Evolutionary conservation across 108 stramenopile genomes (phyloP), one percentile per base, ranked within the genome.

Genomic region (Mediolabrus comicus): DNA sequence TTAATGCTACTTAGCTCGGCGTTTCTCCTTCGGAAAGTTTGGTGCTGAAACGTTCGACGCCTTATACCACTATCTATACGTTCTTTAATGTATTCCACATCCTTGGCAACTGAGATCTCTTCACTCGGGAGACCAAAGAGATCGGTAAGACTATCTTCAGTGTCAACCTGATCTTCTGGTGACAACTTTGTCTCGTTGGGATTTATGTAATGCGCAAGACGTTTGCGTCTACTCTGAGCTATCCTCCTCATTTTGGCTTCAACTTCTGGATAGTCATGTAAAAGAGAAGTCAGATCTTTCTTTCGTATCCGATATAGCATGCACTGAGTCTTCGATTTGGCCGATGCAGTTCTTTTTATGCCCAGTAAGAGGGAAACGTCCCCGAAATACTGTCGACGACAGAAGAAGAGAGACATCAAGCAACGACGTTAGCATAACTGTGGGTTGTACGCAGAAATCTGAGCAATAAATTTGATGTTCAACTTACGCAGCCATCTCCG

Each of bases 401-500:
- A 63, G 38, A 29, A 32, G 13, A 60, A 39, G 14, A 28, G 22
- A 39, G 38, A 10, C 38, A 41, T n/a, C 16, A 19, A 64, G 12
- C 14, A 32, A 46, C 12, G 13, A 4, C 16, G 25, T 19, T 31
- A 14, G 8, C 4, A 24, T 49, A 19, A 25, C 46, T 27, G 36
- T 5, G 6, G n/a, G n/a, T n/a, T n/a, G n/a, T n/a, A 63, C 25
- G 10, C 6, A 12, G 26, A 41, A n/a, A 41, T 3, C 1, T 7
- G 14, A 26, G 2, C 0, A 58, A 29, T 30, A 7, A 0, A 3
- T 3, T 4, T 22, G 55, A 34, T 12, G 1, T 53, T 33, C 3
- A 11, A 80, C 79, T 74, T 54, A 80, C n/a, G 73, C 84, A 85
- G 62, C 84, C 84, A 70, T 85, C 84, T 24, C 77, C 84, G 17